Evolutionary conservation across 495 filamentous ascomycete genomes (phyloP).

Genomic region (Aspergillus baeticus): DNA sequence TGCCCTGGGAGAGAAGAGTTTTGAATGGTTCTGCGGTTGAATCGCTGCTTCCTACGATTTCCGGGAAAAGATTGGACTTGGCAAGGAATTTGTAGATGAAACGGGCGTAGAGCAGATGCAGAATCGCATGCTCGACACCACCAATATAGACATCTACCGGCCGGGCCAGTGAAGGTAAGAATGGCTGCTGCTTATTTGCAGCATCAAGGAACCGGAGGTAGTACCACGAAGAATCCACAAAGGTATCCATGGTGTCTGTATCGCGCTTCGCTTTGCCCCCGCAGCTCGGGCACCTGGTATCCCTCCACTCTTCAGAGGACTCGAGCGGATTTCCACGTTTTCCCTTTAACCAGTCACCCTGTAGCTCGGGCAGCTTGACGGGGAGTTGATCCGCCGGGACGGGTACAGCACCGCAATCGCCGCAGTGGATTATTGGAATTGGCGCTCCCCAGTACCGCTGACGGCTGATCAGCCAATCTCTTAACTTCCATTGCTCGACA

Average conservation of each 20-base stretch:
- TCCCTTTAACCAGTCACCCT: conserved; percentile 63
- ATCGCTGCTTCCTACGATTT: conserved; percentile 30
- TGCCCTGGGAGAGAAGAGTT: conserved; percentile 78
- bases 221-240: conserved; percentile 94
- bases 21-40: conserved; percentile 69
- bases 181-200: conserved; percentile 58
- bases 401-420: conserved; percentile 71
- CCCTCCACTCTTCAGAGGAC: conserved; percentile 67
- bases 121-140: conserved; percentile 85
- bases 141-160: conserved; percentile 87
- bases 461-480: conserved; percentile 86
- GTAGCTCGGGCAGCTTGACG: conserved; percentile 69
- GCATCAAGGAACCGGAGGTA: conserved; percentile 76
- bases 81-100: conserved; percentile 88
- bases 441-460: conserved; percentile 91
- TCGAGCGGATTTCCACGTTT: conserved; percentile 78
- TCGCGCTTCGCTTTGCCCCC: conserved; percentile 69
- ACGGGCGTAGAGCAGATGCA: conserved; percentile 87
- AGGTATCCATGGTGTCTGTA: conserved; percentile 95
- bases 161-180: conserved; percentile 57
- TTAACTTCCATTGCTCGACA: conserved; percentile 69
- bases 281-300: conserved; percentile 75
- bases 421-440: conserved; percentile 86
- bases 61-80: conserved; percentile 54
- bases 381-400: conserved; percentile 76